Conservation (phyloP, 306 rosid genomes). For the Benincasa hispida region DNA sequence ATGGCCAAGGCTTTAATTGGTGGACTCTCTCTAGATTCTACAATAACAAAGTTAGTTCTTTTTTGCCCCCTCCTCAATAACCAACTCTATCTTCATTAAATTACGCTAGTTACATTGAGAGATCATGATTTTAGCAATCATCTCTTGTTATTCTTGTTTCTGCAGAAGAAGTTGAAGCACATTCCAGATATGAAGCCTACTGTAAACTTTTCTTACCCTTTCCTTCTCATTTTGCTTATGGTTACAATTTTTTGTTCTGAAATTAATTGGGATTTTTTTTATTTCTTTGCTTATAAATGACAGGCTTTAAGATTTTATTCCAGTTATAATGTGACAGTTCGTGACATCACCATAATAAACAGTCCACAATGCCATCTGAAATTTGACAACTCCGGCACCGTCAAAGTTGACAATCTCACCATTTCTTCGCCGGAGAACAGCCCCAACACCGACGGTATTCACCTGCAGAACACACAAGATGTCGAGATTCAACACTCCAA, state of each 20-base stretch:
- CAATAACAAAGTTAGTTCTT: slow-evolving; percentile 26
- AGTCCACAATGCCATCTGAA: slow-evolving; percentile 90
- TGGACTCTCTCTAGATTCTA: slow-evolving; percentile 32
- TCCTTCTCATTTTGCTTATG: neutral
- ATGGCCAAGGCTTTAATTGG: slow-evolving; percentile 83
- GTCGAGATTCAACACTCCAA: slow-evolving; percentile 67
- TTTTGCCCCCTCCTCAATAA: neutral
- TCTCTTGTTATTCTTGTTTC: neutral
- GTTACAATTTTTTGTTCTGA: neutral
- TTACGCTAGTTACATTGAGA: neutral
- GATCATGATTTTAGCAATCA: neutral
- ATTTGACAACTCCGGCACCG: slow-evolving; percentile 59
- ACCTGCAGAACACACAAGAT: slow-evolving; percentile 74
- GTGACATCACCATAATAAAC: slow-evolving; percentile 52
- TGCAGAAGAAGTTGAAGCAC: slow-evolving; percentile 40
- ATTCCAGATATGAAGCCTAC: slow-evolving; percentile 58
- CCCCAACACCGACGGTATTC: slow-evolving; percentile 93
- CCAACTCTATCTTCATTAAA: neutral
- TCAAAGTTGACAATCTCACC: slow-evolving; percentile 50
- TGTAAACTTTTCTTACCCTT: slow-evolving; percentile 27
- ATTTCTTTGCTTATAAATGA: neutral
- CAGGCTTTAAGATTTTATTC: slow-evolving; percentile 90
- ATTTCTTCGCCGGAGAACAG: slow-evolving; percentile 73
- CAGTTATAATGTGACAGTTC: slow-evolving; percentile 41
- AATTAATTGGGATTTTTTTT: neutral